Conservation (phyloP, 805 yeast species). For the Saccharomycopsis sp. region DNA sequence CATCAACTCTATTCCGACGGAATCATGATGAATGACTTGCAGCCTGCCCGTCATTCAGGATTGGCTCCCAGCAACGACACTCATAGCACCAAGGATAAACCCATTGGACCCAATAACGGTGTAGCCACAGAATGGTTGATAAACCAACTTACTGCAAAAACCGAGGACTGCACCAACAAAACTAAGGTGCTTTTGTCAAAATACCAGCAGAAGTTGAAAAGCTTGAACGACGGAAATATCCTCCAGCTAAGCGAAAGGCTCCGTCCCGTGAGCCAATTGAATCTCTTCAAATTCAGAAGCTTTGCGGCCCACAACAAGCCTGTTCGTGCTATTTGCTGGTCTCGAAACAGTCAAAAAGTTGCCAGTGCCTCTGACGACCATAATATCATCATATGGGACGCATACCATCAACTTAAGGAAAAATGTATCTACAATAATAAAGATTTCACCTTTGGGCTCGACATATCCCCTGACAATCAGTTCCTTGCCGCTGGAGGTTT, state of each 20-base stretch:
- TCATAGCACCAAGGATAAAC: not conserved
- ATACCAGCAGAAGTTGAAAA: conserved; percentile 4
- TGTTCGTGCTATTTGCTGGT: conserved; percentile 65
- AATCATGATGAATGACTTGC: not conserved
- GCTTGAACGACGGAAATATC: conserved; percentile 8
- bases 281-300: conserved; percentile 3
- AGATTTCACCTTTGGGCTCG: conserved; percentile 75
- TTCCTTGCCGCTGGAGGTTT: conserved; percentile 77
- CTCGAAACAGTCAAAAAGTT: conserved; percentile 49
- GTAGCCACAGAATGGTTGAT: not conserved
- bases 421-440: conserved; percentile 56
- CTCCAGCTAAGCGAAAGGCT: conserved; percentile 8
- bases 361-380: conserved; percentile 85
- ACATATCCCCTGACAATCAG: conserved; percentile 57
- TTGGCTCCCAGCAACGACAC: no score
- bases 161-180: not conserved
- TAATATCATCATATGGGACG: conserved; percentile 76
- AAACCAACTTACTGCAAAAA: not conserved
- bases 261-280: conserved; percentile 1
- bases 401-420: conserved; percentile 60
- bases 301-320: conserved; percentile 53
- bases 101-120: not conserved
- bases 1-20: not conserved
- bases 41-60: not conserved
- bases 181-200: not conserved